These are phyloP conservation scores for Haematococcus lacustris DNA, from an alignment of 139 green algal genomes.

Conservation along the genomic window DNA sequence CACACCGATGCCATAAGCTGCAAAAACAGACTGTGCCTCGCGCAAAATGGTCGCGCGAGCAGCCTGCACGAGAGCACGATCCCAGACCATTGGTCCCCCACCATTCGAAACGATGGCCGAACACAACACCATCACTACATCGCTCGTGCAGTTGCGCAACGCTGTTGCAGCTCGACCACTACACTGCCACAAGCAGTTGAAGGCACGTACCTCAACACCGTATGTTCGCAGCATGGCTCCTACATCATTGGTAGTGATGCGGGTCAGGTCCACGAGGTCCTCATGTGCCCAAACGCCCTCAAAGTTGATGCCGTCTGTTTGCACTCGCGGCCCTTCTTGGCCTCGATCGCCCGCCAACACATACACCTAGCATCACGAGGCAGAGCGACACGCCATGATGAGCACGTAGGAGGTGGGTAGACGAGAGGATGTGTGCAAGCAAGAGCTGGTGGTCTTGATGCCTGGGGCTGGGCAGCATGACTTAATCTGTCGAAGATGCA, in stretches of 20 bases:
- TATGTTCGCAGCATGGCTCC: constrained; percentile 66
- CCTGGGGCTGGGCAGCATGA: too few relatives aligned
- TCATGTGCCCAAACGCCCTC: constrained; percentile 48
- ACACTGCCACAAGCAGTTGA: too few relatives aligned
- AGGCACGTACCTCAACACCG: constrained; percentile 82
- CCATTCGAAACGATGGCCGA: too few relatives aligned
- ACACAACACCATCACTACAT: too few relatives aligned
- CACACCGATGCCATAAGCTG: constrained; percentile 94
- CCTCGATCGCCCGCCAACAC: constrained; percentile 49
- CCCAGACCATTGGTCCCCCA: too few relatives aligned
- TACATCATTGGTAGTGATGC: constrained; percentile 79
- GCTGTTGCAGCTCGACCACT: too few relatives aligned
- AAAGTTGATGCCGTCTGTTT: constrained; percentile 93
- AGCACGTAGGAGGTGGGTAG: too few relatives aligned
- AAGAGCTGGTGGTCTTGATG: too few relatives aligned
- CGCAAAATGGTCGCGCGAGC: constrained; percentile 78
- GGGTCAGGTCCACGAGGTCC: constrained; percentile 61
- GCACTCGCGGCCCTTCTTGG: constrained; percentile 50
- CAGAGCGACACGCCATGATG: background rate
- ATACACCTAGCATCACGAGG: constrained; percentile 54
- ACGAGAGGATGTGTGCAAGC: too few relatives aligned
- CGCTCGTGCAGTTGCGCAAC: too few relatives aligned
- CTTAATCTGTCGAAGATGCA: too few relatives aligned
- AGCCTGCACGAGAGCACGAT: too few relatives aligned
- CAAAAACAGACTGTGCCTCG: constrained; percentile 85